Conservation (phyloP, 2,329 filamentous ascomycete genomes). For the Neonectria ditissima region DNA sequence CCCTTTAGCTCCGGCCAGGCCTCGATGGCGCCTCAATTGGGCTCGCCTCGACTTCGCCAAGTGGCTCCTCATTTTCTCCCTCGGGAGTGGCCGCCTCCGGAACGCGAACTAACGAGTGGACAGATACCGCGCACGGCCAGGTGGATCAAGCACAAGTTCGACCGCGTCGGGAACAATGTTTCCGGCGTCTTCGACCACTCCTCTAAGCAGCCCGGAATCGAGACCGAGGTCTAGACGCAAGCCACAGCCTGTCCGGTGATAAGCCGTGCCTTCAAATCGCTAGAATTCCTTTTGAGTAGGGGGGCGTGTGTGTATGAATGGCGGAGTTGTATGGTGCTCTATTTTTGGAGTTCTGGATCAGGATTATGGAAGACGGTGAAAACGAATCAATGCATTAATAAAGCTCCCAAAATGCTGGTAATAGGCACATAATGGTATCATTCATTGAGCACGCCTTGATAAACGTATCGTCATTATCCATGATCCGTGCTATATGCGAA, state of each 20-base stretch:
- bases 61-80: not conserved
- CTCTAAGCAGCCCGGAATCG: slow-evolving; percentile 69
- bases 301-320: not conserved
- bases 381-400: not conserved
- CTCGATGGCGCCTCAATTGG: slow-evolving; percentile 19
- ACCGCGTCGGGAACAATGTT: slow-evolving; percentile 69
- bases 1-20: slow-evolving; percentile 19
- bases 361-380: not conserved
- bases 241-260: slow-evolving; percentile 27
- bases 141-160: slow-evolving; percentile 65
- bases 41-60: slow-evolving; percentile 15
- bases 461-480: slow-evolving; percentile 28
- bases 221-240: slow-evolving; percentile 72
- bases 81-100: slow-evolving; percentile 11
- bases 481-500: slow-evolving; percentile 9
- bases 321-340: slow-evolving; percentile 5
- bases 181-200: slow-evolving; percentile 69
- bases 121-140: slow-evolving; percentile 59
- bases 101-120: slow-evolving; percentile 28
- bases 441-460: slow-evolving; percentile 35
- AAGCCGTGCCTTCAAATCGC: not conserved
- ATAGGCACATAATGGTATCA: slow-evolving; percentile 33
- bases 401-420: not conserved
- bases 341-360: not conserved
- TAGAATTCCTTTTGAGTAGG: not conserved